phyloP scores from a whole-genome alignment of 768 basidiomycete species.

The Udeniomyces megalosporus region DNA sequence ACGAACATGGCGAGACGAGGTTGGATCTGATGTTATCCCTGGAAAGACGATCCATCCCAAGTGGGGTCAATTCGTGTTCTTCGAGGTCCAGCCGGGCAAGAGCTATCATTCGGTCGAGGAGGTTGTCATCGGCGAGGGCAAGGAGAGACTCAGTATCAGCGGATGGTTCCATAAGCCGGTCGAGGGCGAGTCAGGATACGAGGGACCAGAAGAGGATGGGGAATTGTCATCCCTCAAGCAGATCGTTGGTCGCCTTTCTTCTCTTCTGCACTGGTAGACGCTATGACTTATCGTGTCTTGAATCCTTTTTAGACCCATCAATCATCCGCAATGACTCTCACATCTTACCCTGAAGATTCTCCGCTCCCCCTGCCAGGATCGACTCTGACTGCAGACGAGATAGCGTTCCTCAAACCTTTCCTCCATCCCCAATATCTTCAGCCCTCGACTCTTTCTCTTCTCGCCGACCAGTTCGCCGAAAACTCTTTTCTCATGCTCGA shows the following conservation, averaged over 20 bases:
- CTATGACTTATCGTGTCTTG: not conserved
- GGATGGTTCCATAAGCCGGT: constrained; percentile 95
- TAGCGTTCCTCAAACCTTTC: constrained; percentile 62
- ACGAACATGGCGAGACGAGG: constrained; percentile 9
- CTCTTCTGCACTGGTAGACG: not conserved
- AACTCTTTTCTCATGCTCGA: constrained; percentile 81
- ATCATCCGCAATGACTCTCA: constrained; percentile 27
- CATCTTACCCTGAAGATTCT: constrained; percentile 29
- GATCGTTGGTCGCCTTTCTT: constrained; percentile 45
- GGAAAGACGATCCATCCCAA: constrained; percentile 18
- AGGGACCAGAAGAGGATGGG: constrained; percentile 34
- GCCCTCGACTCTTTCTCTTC: constrained; percentile 56
- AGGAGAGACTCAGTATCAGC: constrained; percentile 68
- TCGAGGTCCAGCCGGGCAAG: constrained; percentile 71
- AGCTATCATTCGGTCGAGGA: constrained; percentile 97
- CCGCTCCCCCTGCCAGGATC: constrained; percentile 33
- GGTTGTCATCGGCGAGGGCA: constrained; percentile 69
- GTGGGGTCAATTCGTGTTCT: constrained; percentile 35
- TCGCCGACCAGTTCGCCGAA: constrained; percentile 62
- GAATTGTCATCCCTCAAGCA: constrained; percentile 70
- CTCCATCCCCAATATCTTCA: constrained; percentile 84
- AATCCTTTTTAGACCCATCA: not conserved
- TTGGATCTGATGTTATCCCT: constrained; percentile 9
- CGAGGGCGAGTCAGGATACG: constrained; percentile 76
- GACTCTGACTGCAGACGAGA: constrained; percentile 44